Evolutionary conservation across 2,329 filamentous ascomycete genomes (phyloP).

Genomic region (Amauroascus niger): DNA sequence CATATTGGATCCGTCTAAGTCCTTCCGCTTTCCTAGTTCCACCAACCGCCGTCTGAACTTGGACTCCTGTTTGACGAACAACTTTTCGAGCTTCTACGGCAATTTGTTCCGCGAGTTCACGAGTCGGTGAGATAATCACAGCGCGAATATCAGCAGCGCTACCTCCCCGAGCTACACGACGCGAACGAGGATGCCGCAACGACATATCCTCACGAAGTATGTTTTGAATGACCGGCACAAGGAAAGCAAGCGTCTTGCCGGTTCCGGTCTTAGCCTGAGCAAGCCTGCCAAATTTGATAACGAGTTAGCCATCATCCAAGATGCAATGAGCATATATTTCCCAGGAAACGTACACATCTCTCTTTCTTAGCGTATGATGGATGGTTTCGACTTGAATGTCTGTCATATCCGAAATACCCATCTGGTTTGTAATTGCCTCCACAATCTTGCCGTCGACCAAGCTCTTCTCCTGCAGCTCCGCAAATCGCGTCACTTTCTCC

Average conservation of each 20-base stretch:
- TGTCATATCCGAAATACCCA: constrained; percentile 80
- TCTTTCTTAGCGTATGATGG: constrained; percentile 64
- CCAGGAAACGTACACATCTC: constrained; percentile 64
- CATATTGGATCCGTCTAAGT: constrained; percentile 55
- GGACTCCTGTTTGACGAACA: constrained; percentile 53
- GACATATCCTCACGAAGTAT: constrained; percentile 55
- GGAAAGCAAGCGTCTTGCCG: constrained; percentile 89
- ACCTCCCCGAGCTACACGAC: constrained; percentile 8
- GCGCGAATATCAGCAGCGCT: constrained; percentile 46
- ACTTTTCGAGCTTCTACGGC: constrained; percentile 63
- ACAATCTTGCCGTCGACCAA: constrained; percentile 57
- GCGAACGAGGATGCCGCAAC: constrained; percentile 31
- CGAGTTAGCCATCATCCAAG: constrained; percentile 14
- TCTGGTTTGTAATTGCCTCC: constrained; percentile 56
- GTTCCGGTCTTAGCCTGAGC: constrained; percentile 96
- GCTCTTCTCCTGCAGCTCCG: constrained; percentile 29
- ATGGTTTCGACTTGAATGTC: constrained; percentile 84
- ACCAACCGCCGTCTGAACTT: constrained; percentile 73
- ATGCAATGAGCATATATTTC: neutral
- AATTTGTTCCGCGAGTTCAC: constrained; percentile 56
- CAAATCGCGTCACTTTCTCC: constrained; percentile 30
- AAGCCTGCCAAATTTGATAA: constrained; percentile 44
- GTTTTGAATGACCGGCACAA: constrained; percentile 73
- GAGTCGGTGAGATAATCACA: constrained; percentile 53
- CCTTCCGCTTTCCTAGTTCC: constrained; percentile 68